Percentiles rank a stretch among this genome's conserved stretches.
Conservation (phyloP, 1,139 yeast species). For the Suhomyces ambrosiae region DNA sequence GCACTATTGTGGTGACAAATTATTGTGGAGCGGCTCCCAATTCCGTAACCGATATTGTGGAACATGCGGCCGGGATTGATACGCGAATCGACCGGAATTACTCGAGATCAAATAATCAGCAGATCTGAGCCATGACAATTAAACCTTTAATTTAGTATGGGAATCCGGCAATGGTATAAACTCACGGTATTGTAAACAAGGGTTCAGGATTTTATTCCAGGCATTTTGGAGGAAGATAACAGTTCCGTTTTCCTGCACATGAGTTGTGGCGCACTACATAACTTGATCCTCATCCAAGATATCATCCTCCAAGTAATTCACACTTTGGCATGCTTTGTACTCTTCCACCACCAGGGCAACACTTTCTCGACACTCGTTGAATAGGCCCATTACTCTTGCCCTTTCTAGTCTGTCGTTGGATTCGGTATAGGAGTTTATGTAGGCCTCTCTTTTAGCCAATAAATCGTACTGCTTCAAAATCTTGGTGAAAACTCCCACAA, state of each 20-base stretch:
- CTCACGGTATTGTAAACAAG: too few species aligned
- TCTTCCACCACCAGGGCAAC: conserved; percentile 72
- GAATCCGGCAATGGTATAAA: too few species aligned
- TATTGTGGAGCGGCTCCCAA: conserved; percentile 4
- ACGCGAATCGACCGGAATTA: too few species aligned
- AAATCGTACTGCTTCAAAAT: conserved; percentile 78
- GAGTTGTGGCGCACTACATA: conserved; percentile 10
- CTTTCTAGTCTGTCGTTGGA: conserved; percentile 48
- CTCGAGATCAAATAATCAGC: too few species aligned
- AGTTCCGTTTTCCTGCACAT: background rate
- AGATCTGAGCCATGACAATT: too few species aligned
- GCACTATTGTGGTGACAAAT: conserved; percentile 5
- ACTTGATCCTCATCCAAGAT: conserved; percentile 22
- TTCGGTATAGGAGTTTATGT: conserved; percentile 73
- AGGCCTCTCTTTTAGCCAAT: conserved; percentile 79
- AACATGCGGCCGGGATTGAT: conserved; percentile 1
- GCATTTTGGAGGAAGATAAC: too few species aligned
- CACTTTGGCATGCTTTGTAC: conserved; percentile 61
- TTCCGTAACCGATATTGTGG: conserved; percentile 4
- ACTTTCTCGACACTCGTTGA: conserved; percentile 75
- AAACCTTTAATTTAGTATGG: too few species aligned
- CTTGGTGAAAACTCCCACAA: conserved; percentile 63
- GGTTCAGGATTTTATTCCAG: too few species aligned
- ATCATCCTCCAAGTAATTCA: conserved; percentile 55
- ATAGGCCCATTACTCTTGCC: conserved; percentile 64